A percentile compares a stretch with the other conserved stretches of the same genome.
These are phyloP conservation scores for Penicillium ochrochloron DNA, from an alignment of 495 filamentous ascomycete genomes.

Conservation along the genomic window DNA sequence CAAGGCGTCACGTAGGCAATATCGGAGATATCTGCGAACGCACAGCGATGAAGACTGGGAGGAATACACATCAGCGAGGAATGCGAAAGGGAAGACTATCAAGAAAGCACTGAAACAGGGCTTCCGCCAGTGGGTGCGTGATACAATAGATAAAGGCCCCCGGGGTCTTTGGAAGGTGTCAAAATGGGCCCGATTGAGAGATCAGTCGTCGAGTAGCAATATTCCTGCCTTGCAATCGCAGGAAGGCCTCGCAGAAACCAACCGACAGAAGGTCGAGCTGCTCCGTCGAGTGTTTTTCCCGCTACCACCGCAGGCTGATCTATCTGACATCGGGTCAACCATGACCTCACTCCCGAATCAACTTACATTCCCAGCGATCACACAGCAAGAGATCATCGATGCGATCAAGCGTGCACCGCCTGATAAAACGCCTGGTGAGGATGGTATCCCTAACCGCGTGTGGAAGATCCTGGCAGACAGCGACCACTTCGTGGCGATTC, in stretches of 20 bases:
- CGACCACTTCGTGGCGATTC: not conserved
- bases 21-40: not conserved
- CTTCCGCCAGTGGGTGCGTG: conserved; percentile 1
- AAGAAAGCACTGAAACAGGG: not conserved
- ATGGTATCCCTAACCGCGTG: conserved; percentile 31
- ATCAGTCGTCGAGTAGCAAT: conserved; percentile 2
- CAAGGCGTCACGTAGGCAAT: conserved; percentile 5
- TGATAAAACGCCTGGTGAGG: conserved; percentile 34
- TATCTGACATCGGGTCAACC: conserved; percentile 25
- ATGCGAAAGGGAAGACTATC: conserved; percentile 6
- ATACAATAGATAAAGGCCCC: conserved; percentile 13
- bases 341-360: not conserved
- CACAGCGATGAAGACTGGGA: not conserved
- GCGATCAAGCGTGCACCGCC: conserved; percentile 22
- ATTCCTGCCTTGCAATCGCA: not conserved
- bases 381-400: not conserved
- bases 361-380: not conserved
- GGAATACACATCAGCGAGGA: not conserved
- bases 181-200: conserved; percentile 21
- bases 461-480: conserved; percentile 17
- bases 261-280: conserved; percentile 21
- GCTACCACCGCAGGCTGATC: conserved; percentile 23
- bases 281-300: conserved; percentile 34
- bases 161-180: conserved; percentile 20
- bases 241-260: conserved; percentile 8